phyloP scores from a whole-genome alignment of 2,329 filamentous ascomycete species.

The Aspergillus spinulosporus region DNA sequence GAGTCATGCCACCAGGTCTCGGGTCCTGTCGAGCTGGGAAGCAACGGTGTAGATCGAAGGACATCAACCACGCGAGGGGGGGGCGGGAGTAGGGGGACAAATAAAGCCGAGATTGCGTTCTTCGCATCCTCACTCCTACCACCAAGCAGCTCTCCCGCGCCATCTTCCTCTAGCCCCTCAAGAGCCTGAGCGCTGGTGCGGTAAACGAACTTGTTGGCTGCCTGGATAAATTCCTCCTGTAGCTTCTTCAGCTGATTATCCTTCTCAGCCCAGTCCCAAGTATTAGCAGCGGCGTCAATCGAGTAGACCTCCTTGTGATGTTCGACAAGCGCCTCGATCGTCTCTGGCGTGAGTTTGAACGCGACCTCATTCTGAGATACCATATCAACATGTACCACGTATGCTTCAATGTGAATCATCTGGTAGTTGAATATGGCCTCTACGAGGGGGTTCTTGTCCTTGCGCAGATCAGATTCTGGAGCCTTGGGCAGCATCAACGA shows the following conservation, averaged over 20 bases:
- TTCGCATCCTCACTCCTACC: slow-evolving; percentile 94
- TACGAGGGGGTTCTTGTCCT: slow-evolving; percentile 76
- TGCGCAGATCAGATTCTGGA: slow-evolving; percentile 78
- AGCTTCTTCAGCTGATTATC: slow-evolving; percentile 95
- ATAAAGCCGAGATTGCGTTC: slow-evolving; percentile 76
- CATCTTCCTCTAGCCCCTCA: slow-evolving; percentile 95
- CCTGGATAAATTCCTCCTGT: slow-evolving; percentile 94
- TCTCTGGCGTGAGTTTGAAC: slow-evolving; percentile 93
- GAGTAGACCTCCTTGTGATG: slow-evolving; percentile 97
- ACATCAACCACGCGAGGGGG: slow-evolving; percentile 88
- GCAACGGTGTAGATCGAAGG: slow-evolving; percentile 77
- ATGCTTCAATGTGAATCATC: slow-evolving; percentile 90
- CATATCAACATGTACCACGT: slow-evolving; percentile 99
- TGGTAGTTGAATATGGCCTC: slow-evolving; percentile 92
- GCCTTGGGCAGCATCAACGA: slow-evolving; percentile 91
- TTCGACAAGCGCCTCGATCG: slow-evolving; percentile 88
- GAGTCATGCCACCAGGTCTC: slow-evolving; percentile 80
- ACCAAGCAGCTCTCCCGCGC: slow-evolving; percentile 86
- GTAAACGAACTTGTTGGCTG: slow-evolving; percentile 96
- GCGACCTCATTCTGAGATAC: slow-evolving; percentile 95
- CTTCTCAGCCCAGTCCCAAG: slow-evolving; percentile 95
- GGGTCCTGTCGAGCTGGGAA: slow-evolving; percentile 76
- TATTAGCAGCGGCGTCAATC: slow-evolving; percentile 81
- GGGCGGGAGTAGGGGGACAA: slow-evolving; percentile 80
- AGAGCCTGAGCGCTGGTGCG: slow-evolving; percentile 83